These are phyloP conservation scores for Periconia sp. DNA, from an alignment of 2,329 filamentous ascomycete species.

Conservation along the genomic window DNA sequence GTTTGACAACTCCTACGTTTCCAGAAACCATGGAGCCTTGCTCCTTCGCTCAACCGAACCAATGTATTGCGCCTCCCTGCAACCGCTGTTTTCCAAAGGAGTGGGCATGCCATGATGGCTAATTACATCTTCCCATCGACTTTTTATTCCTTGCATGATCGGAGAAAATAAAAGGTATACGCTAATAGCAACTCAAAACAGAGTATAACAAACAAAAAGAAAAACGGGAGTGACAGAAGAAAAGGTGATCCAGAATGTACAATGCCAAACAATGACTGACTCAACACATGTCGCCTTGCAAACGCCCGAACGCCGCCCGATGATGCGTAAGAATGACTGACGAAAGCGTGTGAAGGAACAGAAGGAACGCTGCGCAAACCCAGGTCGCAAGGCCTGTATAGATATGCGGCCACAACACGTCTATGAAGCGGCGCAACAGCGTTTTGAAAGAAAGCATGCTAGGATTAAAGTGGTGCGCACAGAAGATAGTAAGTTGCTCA, in stretches of 20 bases:
- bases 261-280: conserved; percentile 14
- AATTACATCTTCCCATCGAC: conserved; percentile 27
- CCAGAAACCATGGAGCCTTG: neutral
- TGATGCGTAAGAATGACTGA: conserved; percentile 22
- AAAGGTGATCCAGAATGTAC: conserved; percentile 11
- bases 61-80: conserved; percentile 4
- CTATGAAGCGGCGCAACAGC: conserved; percentile 24
- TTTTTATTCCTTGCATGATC: conserved; percentile 15
- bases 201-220: conserved; percentile 2
- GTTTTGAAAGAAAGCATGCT: conserved; percentile 18
- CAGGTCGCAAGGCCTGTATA: conserved; percentile 10
- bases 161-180: conserved; percentile 11
- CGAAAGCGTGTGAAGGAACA: conserved; percentile 12
- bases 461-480: conserved; percentile 28
- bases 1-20: neutral
- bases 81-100: conserved; percentile 5
- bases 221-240: conserved; percentile 11
- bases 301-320: conserved; percentile 41
- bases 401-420: conserved; percentile 14
- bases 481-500: conserved; percentile 19
- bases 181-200: conserved; percentile 1
- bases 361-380: conserved; percentile 27
- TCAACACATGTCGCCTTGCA: conserved; percentile 6
- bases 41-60: conserved; percentile 5
- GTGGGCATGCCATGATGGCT: conserved; percentile 15